Evolutionary conservation across 1,139 yeast genomes (phyloP).

Genomic region (Blastobotrys arbuscula): DNA sequence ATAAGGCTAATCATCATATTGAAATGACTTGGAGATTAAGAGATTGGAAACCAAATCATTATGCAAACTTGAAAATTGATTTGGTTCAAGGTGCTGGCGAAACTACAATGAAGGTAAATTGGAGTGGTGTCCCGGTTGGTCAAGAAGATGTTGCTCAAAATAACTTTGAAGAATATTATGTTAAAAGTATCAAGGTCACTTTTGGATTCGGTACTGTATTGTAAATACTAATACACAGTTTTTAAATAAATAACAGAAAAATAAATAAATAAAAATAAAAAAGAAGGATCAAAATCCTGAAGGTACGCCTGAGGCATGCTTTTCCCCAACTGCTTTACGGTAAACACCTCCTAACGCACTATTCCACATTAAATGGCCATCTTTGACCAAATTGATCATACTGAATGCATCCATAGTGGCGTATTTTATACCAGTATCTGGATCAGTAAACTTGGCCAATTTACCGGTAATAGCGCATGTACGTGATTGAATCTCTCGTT

Average conservation of each 20-base stretch:
- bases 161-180: conserved; percentile 85
- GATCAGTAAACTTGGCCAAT: conserved; percentile 81
- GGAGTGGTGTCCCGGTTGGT: conserved; percentile 94
- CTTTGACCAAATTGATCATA: conserved; percentile 60
- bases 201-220: conserved; percentile 68
- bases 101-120: conserved; percentile 70
- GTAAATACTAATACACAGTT: conserved; percentile 15
- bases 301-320: conserved; percentile 86
- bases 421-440: conserved; percentile 75
- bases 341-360: conserved; percentile 65
- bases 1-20: conserved; percentile 48
- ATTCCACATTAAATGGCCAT: conserved; percentile 66
- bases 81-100: conserved; percentile 76
- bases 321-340: conserved; percentile 50
- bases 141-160: conserved; percentile 84
- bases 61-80: conserved; percentile 58
- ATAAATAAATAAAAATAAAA: conserved; percentile 5
- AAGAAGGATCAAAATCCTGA: conserved; percentile 51
- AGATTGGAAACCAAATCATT: conserved; percentile 84
- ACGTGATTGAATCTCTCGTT: conserved; percentile 11
- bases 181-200: conserved; percentile 79
- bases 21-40: conserved; percentile 79
- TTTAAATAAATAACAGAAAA: not conserved
- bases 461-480: conserved; percentile 72
- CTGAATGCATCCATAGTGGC: conserved; percentile 74